Base-by-base conservation (phyloP, 371 early-diverging fungal species). In the Funneliformis caledonium region DNA sequence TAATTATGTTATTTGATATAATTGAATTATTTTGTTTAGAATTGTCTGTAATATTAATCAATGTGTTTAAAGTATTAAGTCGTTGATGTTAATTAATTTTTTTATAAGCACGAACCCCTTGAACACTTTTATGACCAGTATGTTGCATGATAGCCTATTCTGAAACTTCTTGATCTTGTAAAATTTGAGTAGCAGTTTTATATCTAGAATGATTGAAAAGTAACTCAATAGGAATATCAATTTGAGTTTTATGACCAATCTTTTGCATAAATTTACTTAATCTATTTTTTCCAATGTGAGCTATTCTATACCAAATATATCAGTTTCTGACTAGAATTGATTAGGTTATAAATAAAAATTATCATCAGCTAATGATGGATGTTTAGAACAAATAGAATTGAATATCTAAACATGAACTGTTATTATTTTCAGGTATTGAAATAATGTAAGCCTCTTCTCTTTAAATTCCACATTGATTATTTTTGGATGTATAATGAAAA, bases 61-160 rank as follows among this genome's bases (percentile, higher is more conserved):
- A n/a, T 26, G 26, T 64, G 43, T 69, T 69, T 37, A 42, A 69
- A 37, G 70, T 69, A 69, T 45, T n/a, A 26, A 72, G 52, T 50
- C 50, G 50, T 50, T 72, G 3, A 22, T 72, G 8, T 73, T 56
- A 0, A 19, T 73, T 56, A 19, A 19, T 12, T 26, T 56, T 56
- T 33, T 73, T 50, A 56, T 73, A 73, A 16, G 59, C 16, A 1
- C 33, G 43, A 37, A 72, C 16, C 7, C 37, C 59, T 56, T 73
- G 1, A 31, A 56, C 31, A 14, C 16, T 43, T 14, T 22, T 16
- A 59, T 73, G 73, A 33, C 59, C 73, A 10, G 47, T 43, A 37
- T 47, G 7, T 48, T 43, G 16, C 48, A 72, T 72, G 8, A 62
- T 62, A 22, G 62, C 31, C 16, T 62, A 16, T 22, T 72, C 48